Conservation (phyloP, 2,329 filamentous ascomycete genomes). For the Colletotrichum limetticola region DNA sequence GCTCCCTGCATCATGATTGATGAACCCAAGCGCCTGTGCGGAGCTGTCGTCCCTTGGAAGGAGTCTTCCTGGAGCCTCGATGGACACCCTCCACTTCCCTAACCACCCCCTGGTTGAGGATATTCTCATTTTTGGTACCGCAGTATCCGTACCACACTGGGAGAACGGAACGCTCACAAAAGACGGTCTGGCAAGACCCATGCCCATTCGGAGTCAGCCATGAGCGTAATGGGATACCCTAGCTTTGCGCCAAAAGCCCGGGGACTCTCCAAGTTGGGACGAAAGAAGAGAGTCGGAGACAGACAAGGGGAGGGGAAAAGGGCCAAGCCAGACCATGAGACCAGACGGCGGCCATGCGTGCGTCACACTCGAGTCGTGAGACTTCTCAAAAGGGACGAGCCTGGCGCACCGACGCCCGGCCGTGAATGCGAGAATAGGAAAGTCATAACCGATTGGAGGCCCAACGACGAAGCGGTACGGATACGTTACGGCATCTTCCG, state of each 20-base stretch:
- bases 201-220: constrained; percentile 11
- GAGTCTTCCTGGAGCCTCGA: background rate
- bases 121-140: constrained; percentile 14
- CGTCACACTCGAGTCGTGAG: constrained; percentile 24
- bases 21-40: background rate
- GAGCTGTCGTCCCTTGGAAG: background rate
- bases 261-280: constrained; percentile 22
- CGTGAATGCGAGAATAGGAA: constrained; percentile 3
- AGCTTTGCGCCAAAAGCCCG: constrained; percentile 4
- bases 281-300: background rate
- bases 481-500: constrained; percentile 11
- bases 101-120: constrained; percentile 7
- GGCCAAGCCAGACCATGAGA: constrained; percentile 22
- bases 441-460: constrained; percentile 13
- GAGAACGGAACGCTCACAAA: background rate
- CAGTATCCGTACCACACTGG: background rate
- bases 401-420: background rate
- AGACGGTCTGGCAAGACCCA: constrained; percentile 27
- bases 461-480: background rate
- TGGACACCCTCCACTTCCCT: background rate
- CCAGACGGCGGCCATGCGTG: constrained; percentile 22
- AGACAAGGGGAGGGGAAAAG: background rate
- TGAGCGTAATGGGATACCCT: constrained; percentile 9
- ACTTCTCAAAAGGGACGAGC: background rate
- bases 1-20: constrained; percentile 11